Conservation (phyloP, 805 yeast species). For the Starmerella stigmatis region DNA sequence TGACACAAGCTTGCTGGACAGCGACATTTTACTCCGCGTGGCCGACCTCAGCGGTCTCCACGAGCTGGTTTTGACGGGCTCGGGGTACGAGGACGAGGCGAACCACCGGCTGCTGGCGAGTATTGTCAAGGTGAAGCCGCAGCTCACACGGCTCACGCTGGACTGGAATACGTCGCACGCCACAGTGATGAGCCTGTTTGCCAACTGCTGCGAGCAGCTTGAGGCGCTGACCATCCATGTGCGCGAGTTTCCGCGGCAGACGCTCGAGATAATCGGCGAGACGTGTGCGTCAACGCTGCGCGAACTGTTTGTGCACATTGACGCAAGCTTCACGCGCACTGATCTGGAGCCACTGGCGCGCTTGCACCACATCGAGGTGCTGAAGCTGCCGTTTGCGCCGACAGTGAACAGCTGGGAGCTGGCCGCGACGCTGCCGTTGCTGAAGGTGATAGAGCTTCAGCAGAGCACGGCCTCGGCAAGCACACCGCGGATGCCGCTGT, state of each 20-base stretch:
- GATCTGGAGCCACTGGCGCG: slow-evolving; percentile 15
- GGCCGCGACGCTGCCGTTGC: slow-evolving; percentile 8
- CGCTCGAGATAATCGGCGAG: neutral
- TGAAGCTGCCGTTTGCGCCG: slow-evolving; percentile 21
- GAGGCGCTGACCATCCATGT: slow-evolving; percentile 15
- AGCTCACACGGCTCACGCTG: slow-evolving; percentile 13
- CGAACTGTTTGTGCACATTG: slow-evolving; percentile 11
- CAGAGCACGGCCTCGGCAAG: neutral
- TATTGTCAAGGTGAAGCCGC: slow-evolving; percentile 8
- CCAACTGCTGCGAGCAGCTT: slow-evolving; percentile 8
- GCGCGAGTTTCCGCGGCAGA: slow-evolving; percentile 9
- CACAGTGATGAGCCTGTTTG: slow-evolving; percentile 7
- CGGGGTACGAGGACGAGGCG: slow-evolving; percentile 15
- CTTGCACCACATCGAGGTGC: slow-evolving; percentile 8
- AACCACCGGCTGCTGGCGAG: slow-evolving; percentile 12
- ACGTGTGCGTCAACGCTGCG: slow-evolving; percentile 10
- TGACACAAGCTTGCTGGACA: slow-evolving; percentile 10
- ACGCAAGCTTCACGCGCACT: slow-evolving; percentile 11
- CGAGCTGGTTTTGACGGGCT: slow-evolving; percentile 15
- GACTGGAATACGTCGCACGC: slow-evolving; percentile 19
- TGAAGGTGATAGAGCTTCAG: slow-evolving; percentile 16
- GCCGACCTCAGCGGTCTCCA: slow-evolving; percentile 16
- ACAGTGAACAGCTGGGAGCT: slow-evolving; percentile 19
- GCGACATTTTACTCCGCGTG: slow-evolving; percentile 5
- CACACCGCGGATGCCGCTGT: neutral